Evolutionary conservation across 1,139 yeast genomes (phyloP).

Genomic region (Sugiyamaella castrensis): DNA sequence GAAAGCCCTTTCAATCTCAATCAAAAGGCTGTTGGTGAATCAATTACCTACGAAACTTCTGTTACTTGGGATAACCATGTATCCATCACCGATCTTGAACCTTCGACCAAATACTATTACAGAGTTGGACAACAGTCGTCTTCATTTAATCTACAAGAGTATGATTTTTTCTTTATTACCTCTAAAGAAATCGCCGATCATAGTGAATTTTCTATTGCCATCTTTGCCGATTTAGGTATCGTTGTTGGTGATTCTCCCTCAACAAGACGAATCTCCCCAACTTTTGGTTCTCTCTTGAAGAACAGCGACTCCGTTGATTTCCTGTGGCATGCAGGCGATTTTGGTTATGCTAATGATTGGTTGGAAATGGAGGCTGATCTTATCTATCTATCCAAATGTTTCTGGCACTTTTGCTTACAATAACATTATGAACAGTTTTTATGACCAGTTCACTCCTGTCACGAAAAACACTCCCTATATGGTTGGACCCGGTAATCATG

Average conservation of each 20-base stretch:
- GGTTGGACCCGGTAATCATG: conserved; percentile 35
- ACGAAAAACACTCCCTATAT: conserved; percentile 28
- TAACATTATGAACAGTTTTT: conserved; percentile 22
- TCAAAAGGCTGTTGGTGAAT: conserved; percentile 24
- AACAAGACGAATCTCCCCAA: conserved; percentile 18
- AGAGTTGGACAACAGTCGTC: conserved; percentile 20
- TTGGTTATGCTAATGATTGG: conserved; percentile 34
- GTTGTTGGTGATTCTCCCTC: conserved; percentile 20
- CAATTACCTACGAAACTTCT: conserved; percentile 30
- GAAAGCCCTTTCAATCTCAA: conserved; percentile 22
- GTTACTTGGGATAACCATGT: conserved; percentile 34
- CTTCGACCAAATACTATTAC: conserved; percentile 34
- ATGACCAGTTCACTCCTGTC: conserved; percentile 28
- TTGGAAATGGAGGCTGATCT: conserved; percentile 24
- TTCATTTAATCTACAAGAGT: neutral
- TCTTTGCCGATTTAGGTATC: conserved; percentile 25
- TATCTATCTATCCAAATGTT: conserved; percentile 16
- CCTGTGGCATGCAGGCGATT: conserved; percentile 30
- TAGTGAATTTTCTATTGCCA: conserved; percentile 18
- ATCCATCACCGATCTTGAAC: conserved; percentile 26
- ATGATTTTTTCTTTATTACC: conserved; percentile 17
- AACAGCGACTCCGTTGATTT: conserved; percentile 24
- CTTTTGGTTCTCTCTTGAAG: conserved; percentile 12
- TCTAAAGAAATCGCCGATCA: conserved; percentile 17
- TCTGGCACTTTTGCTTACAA: conserved; percentile 6